A percentile compares a stretch with the other conserved stretches of the same genome.
Conservation (phyloP, 352 stramenopile genomes). For the Phytopythium boreale region DNA sequence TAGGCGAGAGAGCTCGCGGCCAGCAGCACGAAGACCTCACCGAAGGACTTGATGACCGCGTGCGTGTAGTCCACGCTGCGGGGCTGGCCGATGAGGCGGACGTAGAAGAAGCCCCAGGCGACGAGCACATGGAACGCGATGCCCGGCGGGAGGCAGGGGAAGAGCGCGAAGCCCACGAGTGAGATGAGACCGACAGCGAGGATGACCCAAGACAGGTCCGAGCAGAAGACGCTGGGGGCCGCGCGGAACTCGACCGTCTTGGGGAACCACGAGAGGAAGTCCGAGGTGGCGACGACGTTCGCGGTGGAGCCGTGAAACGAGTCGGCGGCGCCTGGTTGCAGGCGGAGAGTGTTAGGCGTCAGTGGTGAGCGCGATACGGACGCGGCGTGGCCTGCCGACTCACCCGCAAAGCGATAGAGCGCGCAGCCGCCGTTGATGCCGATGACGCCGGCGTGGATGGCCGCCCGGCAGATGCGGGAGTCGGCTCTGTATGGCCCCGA, state of each 20-base stretch:
- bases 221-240: constrained; percentile 49
- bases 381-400: not conserved
- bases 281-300: constrained; percentile 45
- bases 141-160: constrained; percentile 34
- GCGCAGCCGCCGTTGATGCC: constrained; percentile 65
- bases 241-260: constrained; percentile 78
- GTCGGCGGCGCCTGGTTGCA: constrained; percentile 30
- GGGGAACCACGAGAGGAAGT: constrained; percentile 74
- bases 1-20: constrained; percentile 46
- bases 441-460: constrained; percentile 74
- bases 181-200: constrained; percentile 33
- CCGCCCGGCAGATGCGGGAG: constrained; percentile 77
- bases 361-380: constrained; percentile 4
- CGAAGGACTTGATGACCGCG: constrained; percentile 47
- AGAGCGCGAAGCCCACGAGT: constrained; percentile 42
- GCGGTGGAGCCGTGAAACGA: constrained; percentile 42
- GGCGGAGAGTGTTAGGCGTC: not conserved
- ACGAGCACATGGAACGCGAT: constrained; percentile 58
- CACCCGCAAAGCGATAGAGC: constrained; percentile 54
- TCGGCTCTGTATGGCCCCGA: constrained; percentile 69
- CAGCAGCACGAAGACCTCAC: constrained; percentile 65
- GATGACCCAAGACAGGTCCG: constrained; percentile 75
- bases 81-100: constrained; percentile 58
- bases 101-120: constrained; percentile 73
- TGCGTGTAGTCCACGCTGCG: constrained; percentile 51